phyloP scores from a whole-genome alignment of 2,329 filamentous ascomycete genomes.

The Coleophoma cylindrospora region DNA sequence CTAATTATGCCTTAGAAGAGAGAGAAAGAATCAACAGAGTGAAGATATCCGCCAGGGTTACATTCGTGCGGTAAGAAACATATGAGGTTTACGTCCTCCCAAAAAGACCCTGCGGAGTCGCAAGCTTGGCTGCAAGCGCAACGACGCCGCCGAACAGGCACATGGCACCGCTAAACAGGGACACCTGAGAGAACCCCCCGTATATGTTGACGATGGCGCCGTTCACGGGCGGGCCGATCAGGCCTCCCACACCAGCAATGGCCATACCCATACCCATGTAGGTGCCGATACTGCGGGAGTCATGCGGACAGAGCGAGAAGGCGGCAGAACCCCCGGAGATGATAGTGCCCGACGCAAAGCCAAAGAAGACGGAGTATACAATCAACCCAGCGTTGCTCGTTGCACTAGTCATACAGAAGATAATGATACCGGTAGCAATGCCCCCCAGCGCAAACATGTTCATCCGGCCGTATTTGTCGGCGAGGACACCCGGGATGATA shows the following conservation, averaged over 20 bases:
- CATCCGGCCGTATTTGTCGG: slow-evolving; percentile 44
- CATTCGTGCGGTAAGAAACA: background rate
- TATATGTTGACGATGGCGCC: slow-evolving; percentile 38
- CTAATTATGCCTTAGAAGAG: too few species aligned
- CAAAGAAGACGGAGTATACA: slow-evolving; percentile 70
- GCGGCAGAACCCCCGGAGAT: slow-evolving; percentile 52
- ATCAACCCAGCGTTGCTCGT: slow-evolving; percentile 56
- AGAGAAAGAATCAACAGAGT: too few species aligned
- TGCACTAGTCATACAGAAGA: slow-evolving; percentile 37
- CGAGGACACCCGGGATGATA: slow-evolving; percentile 43
- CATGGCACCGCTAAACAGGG: slow-evolving; percentile 28
- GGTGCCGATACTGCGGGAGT: slow-evolving; percentile 49
- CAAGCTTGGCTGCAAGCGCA: slow-evolving; percentile 29
- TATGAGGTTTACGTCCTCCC: slow-evolving; percentile 23
- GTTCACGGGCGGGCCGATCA: slow-evolving; percentile 43
- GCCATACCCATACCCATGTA: slow-evolving; percentile 47
- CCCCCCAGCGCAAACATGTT: slow-evolving; percentile 34
- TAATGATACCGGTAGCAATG: slow-evolving; percentile 3
- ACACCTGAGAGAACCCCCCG: slow-evolving; percentile 30
- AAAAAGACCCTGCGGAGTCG: slow-evolving; percentile 31
- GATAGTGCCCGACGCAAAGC: slow-evolving; percentile 74
- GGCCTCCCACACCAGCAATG: slow-evolving; percentile 34
- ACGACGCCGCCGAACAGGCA: slow-evolving; percentile 30
- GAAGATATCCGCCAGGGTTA: background rate
- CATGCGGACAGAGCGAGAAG: slow-evolving; percentile 34